Base-by-base conservation (phyloP, 1,284 basidiomycete species). In the Malassezia yamatoensis region DNA sequence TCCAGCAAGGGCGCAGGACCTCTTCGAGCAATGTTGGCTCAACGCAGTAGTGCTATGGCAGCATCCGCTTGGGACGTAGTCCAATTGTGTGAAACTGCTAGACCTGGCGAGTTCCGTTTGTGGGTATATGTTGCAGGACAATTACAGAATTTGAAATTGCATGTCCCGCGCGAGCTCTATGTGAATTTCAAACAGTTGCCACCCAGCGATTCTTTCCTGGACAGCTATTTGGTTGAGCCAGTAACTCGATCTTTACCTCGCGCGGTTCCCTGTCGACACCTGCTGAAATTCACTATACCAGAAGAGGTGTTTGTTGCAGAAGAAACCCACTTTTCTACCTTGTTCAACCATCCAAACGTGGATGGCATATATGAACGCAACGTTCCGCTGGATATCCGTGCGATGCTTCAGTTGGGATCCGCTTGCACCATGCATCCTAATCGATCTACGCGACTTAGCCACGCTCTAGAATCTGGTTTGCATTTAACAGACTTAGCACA, bases 351-450 rank as follows among this genome's bases (percentile, higher is more conserved):
- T 67, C 88, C 91, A 0, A 90, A 89, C 70, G 88, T 96, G 8
- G 90, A 96, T 64, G 90, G 90, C 1, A 87, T 96, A 1, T 99
- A 86, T 70, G 94, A 99, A 77, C 81, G 86, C 37, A 89, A 96
- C 80, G 80, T 99, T 11, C 90, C 94, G 1, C 81, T 94, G 11
- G 78, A 86, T 40, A 81, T 88, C 53, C 86, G 94, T 32, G 89
- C 85, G 3, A 75, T 98, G 16, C 78, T 98, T 29, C 83, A 82
- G 59, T 79, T 98, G 15, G 94, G 94, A 1, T 87, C 86, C 56
- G 83, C 85, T 1, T 96, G 91, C 70, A 79, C 80, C 0, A 58
- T 86, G 36, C 83, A 83, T 45, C 82, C 86, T 55, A 77, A 79
- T 13, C 80, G 80, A 12, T 51, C 38, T 79, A 86, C 66, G 24